Percentiles rank a stretch among this genome's conserved stretches.
phyloP scores from a whole-genome alignment of 1,139 yeast species.

The Geotrichum klebahnii region DNA sequence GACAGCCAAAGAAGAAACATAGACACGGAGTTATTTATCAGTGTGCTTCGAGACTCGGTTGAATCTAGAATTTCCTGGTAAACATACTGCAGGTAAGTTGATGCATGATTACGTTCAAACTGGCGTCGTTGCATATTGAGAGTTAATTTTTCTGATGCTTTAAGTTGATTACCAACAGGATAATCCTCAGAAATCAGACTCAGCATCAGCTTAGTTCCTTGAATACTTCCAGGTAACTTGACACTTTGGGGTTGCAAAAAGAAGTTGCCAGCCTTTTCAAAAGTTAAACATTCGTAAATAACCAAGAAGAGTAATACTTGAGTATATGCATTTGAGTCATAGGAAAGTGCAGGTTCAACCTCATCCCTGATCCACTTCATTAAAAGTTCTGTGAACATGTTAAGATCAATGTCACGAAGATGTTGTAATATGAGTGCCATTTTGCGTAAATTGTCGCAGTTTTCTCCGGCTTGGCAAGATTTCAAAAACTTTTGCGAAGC shows the following conservation, averaged over 20 bases:
- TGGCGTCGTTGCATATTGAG: slow-evolving; percentile 29
- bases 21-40: slow-evolving; percentile 18
- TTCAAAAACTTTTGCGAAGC: slow-evolving; percentile 25
- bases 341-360: slow-evolving; percentile 28
- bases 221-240: slow-evolving; percentile 24
- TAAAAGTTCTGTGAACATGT: slow-evolving; percentile 27
- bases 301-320: slow-evolving; percentile 37
- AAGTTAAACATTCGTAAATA: slow-evolving; percentile 39
- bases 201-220: slow-evolving; percentile 25
- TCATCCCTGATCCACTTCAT: slow-evolving; percentile 32
- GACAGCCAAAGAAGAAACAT: slow-evolving; percentile 25
- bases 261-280: slow-evolving; percentile 38
- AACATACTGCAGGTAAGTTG: slow-evolving; percentile 28
- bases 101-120: slow-evolving; percentile 28
- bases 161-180: slow-evolving; percentile 19
- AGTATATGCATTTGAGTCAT: slow-evolving; percentile 30
- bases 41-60: slow-evolving; percentile 12
- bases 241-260: slow-evolving; percentile 32
- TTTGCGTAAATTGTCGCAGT: slow-evolving; percentile 21
- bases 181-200: slow-evolving; percentile 24
- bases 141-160: slow-evolving; percentile 28
- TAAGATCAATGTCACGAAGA: slow-evolving; percentile 28
- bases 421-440: slow-evolving; percentile 27
- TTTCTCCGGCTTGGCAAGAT: slow-evolving; percentile 23
- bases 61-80: slow-evolving; percentile 27